Base-by-base conservation (phyloP, 2,329 filamentous ascomycete genomes). In the Venturia carpophila region DNA sequence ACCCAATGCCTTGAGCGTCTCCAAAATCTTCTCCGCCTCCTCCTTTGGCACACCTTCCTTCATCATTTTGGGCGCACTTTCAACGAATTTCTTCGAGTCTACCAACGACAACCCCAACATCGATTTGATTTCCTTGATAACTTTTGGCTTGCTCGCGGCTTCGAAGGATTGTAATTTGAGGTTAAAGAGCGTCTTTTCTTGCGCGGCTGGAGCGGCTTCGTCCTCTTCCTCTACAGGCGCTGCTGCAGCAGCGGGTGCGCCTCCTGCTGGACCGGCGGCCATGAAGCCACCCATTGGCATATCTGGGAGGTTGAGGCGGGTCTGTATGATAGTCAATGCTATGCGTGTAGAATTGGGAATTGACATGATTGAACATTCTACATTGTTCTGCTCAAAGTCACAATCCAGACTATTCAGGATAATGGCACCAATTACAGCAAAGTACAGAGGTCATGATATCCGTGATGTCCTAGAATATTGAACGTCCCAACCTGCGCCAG, bases 1-100 rank as follows among this genome's bases (percentile, higher is more conserved):
- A 69, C 94, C 94, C 68, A 99, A 81, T 70, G 85, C 92, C 86
- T 97, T 97, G 82, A 99, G 84, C 52, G 90, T 87, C 78, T 91
- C 90, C 67, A 99, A 86, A 74, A 99, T 97, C 88, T 99, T 99
- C 84, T 97, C 93, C 9, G 91, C 92, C 78, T 99, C 95, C 75
- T 99, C 94, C 86, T 99, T 99, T 69, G 93, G 90, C 71, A 99
- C 92, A 63, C 90, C 92, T 81, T 99, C 94, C 87, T 97, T 97
- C 91, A 99, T 90, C 78, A 91, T 82, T 88, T 99, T 99, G 69
- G 94, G 94, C 71, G 90, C 92, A 75, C 90, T 91, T 84, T 99
- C 94, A 70, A 99, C 94, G 74, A 99, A 99, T 83, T 99, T 99
- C 89, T 99, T 99, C 81, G 91, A 96, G 79, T 99, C 94, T 71